A percentile compares a stretch with the other conserved stretches of the same genome.
Conservation (phyloP, 2,329 filamentous ascomycete genomes). For the Ceratocystis variospora region DNA sequence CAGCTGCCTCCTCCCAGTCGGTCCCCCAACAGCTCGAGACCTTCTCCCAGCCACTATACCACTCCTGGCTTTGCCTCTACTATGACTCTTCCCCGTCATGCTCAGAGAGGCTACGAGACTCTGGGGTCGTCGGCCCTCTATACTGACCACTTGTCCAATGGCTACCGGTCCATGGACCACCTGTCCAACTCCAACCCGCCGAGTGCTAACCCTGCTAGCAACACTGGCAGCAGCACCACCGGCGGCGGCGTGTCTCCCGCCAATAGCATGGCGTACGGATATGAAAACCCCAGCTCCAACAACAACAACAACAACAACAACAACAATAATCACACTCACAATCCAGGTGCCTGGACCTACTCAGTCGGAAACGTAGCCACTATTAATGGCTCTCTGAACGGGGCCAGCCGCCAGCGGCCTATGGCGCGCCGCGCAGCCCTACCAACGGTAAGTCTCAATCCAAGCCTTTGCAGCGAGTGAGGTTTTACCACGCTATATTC, state of each 20-base stretch:
- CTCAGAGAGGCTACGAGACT: conserved; percentile 66
- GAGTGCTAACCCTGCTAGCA: conserved; percentile 22
- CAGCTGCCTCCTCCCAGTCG: conserved; percentile 38
- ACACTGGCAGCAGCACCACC: conserved; percentile 22
- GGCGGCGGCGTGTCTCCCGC: conserved; percentile 27
- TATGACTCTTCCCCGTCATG: conserved; percentile 33
- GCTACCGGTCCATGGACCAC: conserved; percentile 46
- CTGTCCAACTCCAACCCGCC: conserved; percentile 23
- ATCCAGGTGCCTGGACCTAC: conserved; percentile 49
- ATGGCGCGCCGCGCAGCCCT: conserved; percentile 47
- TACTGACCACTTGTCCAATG: conserved; percentile 48
- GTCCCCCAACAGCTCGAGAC: conserved; percentile 53
- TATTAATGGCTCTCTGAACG: conserved; percentile 50
- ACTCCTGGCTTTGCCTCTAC: conserved; percentile 25
- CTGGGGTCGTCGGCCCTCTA: conserved; percentile 54
- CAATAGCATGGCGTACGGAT: conserved; percentile 31
- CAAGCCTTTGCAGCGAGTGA: neutral
- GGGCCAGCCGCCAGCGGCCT: conserved; percentile 42
- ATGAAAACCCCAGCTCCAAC: conserved; percentile 54
- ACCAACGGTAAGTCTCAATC: conserved; percentile 50
- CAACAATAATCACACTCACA: too few species aligned
- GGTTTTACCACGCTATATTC: too few species aligned
- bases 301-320: too few species aligned
- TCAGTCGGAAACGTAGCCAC: conserved; percentile 51
- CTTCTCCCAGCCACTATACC: conserved; percentile 45